Conservation (phyloP, 805 yeast species). For the Ogataea chonburiensis region DNA sequence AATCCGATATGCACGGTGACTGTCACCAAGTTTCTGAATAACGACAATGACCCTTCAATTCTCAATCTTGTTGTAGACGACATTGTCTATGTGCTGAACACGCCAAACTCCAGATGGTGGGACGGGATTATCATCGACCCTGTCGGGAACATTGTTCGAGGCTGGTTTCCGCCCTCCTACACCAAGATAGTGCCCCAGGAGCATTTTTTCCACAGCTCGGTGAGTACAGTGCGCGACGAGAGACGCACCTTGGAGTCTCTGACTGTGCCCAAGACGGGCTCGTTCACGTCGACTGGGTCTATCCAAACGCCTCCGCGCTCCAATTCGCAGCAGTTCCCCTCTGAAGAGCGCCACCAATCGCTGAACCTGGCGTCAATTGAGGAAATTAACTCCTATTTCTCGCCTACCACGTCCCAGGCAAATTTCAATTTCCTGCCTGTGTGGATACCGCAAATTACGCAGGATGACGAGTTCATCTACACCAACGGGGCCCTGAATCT, state of each 20-base stretch:
- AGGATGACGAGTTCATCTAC: slow-evolving; percentile 53
- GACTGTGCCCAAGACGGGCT: slow-evolving; percentile 6
- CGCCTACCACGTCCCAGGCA: slow-evolving; percentile 25
- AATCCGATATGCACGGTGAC: slow-evolving; percentile 56
- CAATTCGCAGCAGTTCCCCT: slow-evolving; percentile 1
- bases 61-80: slow-evolving; percentile 63
- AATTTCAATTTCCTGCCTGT: slow-evolving; percentile 38
- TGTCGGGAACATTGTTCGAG: slow-evolving; percentile 51
- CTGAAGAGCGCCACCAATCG: slow-evolving; percentile 10
- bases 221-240: slow-evolving; percentile 17
- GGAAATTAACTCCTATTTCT: slow-evolving; percentile 29
- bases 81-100: slow-evolving; percentile 64
- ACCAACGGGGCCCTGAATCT: slow-evolving; percentile 60
- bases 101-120: slow-evolving; percentile 79
- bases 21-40: slow-evolving; percentile 55
- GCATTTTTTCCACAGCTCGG: slow-evolving; percentile 15
- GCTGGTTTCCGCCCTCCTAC: slow-evolving; percentile 82
- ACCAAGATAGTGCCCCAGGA: slow-evolving; percentile 39
- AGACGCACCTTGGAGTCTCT: slow-evolving; percentile 8
- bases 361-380: slow-evolving; percentile 26
- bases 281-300: slow-evolving; percentile 16
- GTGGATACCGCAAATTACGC: slow-evolving; percentile 65
- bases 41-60: slow-evolving; percentile 47
- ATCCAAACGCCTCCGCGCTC: slow-evolving; percentile 12
- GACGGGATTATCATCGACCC: slow-evolving; percentile 59